A percentile compares a stretch with the other conserved stretches of the same genome.
Evolutionary conservation across 192 early-diverging fungal genomes (phyloP).

Genomic region (Rhizophagus prolifer): DNA sequence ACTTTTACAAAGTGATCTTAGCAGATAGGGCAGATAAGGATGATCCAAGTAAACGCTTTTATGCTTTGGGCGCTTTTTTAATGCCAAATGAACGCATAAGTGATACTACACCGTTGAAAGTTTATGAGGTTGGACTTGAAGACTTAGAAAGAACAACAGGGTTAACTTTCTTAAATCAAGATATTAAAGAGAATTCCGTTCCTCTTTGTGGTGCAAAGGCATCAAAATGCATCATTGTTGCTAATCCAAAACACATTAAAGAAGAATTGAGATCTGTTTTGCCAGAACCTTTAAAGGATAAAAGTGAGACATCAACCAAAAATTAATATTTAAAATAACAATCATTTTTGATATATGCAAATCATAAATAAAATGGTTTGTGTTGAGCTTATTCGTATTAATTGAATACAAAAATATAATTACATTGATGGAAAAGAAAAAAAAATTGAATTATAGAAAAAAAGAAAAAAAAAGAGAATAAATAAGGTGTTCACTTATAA

Average conservation of each 20-base stretch:
- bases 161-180: constrained; percentile 67
- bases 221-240: constrained; percentile 5
- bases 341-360: no score
- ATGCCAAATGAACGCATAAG: constrained; percentile 79
- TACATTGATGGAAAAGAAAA: neutral
- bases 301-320: neutral
- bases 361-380: no score
- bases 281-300: neutral
- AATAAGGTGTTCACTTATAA: no score
- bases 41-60: constrained; percentile 40
- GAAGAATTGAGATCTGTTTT: neutral
- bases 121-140: constrained; percentile 74
- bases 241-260: constrained; percentile 19
- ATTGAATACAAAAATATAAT: neutral
- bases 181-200: constrained; percentile 30
- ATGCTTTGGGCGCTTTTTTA: constrained; percentile 72
- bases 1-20: constrained; percentile 91
- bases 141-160: constrained; percentile 68
- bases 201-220: neutral
- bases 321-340: neutral
- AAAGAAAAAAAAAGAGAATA: no score
- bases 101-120: constrained; percentile 59
- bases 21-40: constrained; percentile 45
- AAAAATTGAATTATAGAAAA: neutral
- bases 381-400: neutral